Evolutionary conservation across 1,139 yeast species (phyloP).

Genomic region (Yamadazyma buinensis): DNA sequence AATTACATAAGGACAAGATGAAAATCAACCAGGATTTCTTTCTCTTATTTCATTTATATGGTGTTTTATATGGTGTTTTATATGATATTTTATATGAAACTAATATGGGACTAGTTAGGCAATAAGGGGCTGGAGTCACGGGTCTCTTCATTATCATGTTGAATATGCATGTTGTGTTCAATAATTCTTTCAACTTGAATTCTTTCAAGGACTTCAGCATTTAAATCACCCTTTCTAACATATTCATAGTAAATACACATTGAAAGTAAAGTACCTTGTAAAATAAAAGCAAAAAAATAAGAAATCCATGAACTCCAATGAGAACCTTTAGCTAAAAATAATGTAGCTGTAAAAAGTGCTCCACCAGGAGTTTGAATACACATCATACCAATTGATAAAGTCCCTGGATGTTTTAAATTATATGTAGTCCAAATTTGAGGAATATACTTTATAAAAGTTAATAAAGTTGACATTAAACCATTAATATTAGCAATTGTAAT

Average conservation of each 20-base stretch:
- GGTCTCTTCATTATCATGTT: not conserved
- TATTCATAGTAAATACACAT: constrained; percentile 40
- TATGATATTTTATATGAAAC: too few relatives aligned
- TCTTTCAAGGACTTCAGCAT: constrained; percentile 30
- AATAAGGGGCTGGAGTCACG: constrained; percentile 4
- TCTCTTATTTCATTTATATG: too few relatives aligned
- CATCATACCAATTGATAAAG: constrained; percentile 80
- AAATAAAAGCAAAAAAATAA: constrained; percentile 64
- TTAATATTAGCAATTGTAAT: constrained; percentile 51
- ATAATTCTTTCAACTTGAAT: constrained; percentile 31
- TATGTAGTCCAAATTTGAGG: constrained; percentile 80
- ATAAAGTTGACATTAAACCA: constrained; percentile 58
- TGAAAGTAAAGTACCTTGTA: constrained; percentile 49
- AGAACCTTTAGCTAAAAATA: constrained; percentile 70
- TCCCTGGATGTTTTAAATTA: constrained; percentile 70
- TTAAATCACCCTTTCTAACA: constrained; percentile 23
- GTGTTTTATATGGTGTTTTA: too few relatives aligned
- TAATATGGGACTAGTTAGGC: too few relatives aligned
- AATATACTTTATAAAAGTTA: constrained; percentile 69
- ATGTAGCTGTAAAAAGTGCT: constrained; percentile 66
- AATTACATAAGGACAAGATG: too few relatives aligned
- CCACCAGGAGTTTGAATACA: constrained; percentile 90
- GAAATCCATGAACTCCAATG: constrained; percentile 90
- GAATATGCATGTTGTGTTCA: constrained; percentile 19
- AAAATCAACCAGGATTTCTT: too few relatives aligned